Evolutionary conservation across 768 basidiomycete species (phyloP).

Genomic region (Lyophyllum semitale): DNA sequence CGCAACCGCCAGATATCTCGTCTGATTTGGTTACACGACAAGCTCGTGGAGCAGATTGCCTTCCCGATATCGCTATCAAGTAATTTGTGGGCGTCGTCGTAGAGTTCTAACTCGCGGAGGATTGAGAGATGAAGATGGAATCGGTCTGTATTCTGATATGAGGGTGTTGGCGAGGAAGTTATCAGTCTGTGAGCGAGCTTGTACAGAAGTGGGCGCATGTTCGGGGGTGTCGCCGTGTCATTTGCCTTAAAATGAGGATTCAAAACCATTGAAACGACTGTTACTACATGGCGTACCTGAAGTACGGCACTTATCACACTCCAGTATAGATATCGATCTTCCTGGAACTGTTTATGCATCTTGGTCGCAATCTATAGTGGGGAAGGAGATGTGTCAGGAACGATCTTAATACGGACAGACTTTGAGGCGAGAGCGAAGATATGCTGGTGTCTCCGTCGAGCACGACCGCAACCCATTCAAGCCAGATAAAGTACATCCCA

Average conservation of each 20-base stretch:
- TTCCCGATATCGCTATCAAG: slow-evolving; percentile 70
- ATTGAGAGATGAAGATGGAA: slow-evolving; percentile 77
- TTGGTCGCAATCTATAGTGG: slow-evolving; percentile 66
- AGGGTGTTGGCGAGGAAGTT: slow-evolving; percentile 60
- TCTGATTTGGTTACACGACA: slow-evolving; percentile 75
- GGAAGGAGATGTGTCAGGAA: slow-evolving; percentile 8
- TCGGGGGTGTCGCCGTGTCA: slow-evolving; percentile 59
- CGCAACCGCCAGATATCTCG: slow-evolving; percentile 67
- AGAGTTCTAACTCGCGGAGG: slow-evolving; percentile 65
- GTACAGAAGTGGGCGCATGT: slow-evolving; percentile 68
- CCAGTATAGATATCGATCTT: slow-evolving; percentile 84
- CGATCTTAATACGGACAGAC: not conserved
- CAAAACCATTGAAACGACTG: not conserved
- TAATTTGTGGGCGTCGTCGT: slow-evolving; percentile 70
- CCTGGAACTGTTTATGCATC: slow-evolving; percentile 83
- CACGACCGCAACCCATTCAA: not conserved
- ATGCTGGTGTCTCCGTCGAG: not conserved
- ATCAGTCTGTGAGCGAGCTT: slow-evolving; percentile 79
- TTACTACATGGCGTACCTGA: slow-evolving; percentile 49
- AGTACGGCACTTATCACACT: slow-evolving; percentile 77
- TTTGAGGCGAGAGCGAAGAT: slow-evolving; percentile 5
- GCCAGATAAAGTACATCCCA: not conserved
- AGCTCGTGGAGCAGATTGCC: slow-evolving; percentile 66
- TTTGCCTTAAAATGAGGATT: slow-evolving; percentile 54
- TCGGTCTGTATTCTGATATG: slow-evolving; percentile 69